Base-by-base conservation (phyloP, 2,329 filamentous ascomycete genomes). In the Aureobasidium sp. region DNA sequence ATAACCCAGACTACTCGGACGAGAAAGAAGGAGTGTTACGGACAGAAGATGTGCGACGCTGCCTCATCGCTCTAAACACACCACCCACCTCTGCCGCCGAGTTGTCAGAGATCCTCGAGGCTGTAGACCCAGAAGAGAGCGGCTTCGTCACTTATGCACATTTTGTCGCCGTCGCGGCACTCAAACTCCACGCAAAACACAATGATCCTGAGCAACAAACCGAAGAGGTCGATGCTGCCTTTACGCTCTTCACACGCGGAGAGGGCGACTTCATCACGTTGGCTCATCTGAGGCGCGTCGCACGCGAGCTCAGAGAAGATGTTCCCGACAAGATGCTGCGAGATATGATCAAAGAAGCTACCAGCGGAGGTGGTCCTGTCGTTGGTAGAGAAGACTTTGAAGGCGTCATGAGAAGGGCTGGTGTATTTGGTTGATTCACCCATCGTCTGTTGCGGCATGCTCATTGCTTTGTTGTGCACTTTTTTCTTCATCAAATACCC, bases 331-430 rank as follows among this genome's bases (percentile, higher is more conserved):
- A 90, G 53, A 76, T 96, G 71, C 77, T 99, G 71, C 85, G 84
- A 77, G 91, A 97, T 78, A 99, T 99, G 94, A 88, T 99, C 63
- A 78, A 91, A 53, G 93, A 97, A 79, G 94, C 93, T 53, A 60
- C 57, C 34, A 51, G 57, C 31, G 97, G 95, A 74, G 90, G 89
- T 2, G 91, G 90, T 1, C 85, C 82, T 4, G 87, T 88, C 17
- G 93, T 96, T 11, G 84, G 80, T 44, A 79, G 87, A 70, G 87
- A 89, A 58, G 90, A 97, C 70, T 96, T 96, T 76, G 88, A 91
- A 75, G 84, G 84, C 61, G 89, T 96, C 5, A 93, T 96, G 91
- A 84, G 81, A 66, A 81, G 89, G 68, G 92, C 91, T 6, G 91
- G 91, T 0, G 86, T 92, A 41, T 93, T 93, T 82, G 86, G 85